phyloP scores from a whole-genome alignment of 768 basidiomycete species.

The Naganishia onofrii region DNA sequence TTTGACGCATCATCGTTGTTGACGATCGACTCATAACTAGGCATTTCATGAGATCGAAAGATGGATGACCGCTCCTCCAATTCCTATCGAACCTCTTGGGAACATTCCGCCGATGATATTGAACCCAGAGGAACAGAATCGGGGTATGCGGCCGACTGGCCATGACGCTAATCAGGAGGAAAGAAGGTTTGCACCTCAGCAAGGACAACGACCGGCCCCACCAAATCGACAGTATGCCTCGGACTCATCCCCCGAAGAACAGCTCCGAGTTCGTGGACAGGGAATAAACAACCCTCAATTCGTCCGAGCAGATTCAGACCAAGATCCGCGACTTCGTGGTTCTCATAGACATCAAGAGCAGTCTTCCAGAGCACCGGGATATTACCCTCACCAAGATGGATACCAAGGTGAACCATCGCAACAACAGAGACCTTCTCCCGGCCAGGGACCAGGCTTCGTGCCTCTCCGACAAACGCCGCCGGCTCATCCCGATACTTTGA shows the following conservation, averaged over 20 bases:
- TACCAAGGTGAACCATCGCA: not conserved
- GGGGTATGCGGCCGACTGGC: not conserved
- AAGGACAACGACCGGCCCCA: not conserved
- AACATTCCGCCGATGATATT: slow-evolving; percentile 36
- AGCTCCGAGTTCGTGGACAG: not conserved
- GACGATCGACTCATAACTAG: slow-evolving; percentile 35
- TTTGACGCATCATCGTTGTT: not conserved
- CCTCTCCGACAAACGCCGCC: not conserved
- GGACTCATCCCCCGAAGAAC: not conserved
- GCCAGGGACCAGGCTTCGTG: not conserved
- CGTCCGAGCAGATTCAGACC: not conserved
- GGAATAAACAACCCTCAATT: not conserved
- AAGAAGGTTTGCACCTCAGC: not conserved
- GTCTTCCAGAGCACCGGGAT: not conserved
- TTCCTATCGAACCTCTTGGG: slow-evolving; percentile 47
- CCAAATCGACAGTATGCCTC: not conserved
- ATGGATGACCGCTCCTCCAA: slow-evolving; percentile 50
- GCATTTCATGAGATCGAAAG: slow-evolving; percentile 49
- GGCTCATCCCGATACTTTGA: slow-evolving; percentile 7
- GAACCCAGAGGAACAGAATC: not conserved
- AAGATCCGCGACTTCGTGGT: not conserved
- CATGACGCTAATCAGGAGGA: not conserved
- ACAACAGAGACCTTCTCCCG: not conserved
- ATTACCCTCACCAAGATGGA: not conserved
- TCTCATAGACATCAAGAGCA: not conserved